Percentiles rank a stretch among this genome's conserved stretches.
These are phyloP conservation scores for Leishmania mexicana DNA, from an alignment of 208 protist genomes.

Conservation along the genomic window DNA sequence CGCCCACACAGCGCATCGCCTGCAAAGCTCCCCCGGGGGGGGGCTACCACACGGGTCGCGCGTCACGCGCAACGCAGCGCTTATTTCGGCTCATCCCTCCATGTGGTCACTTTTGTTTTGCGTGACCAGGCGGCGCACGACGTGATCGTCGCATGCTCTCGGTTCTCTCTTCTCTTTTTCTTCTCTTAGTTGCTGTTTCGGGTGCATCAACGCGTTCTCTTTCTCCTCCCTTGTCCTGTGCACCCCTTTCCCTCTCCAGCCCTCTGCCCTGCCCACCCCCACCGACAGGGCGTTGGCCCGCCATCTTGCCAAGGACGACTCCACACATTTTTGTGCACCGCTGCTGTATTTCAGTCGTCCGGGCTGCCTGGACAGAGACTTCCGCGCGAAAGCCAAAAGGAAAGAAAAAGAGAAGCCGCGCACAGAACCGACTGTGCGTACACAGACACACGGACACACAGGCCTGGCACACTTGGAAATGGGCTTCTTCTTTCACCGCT, in stretches of 20 bases:
- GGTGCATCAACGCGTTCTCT: background rate
- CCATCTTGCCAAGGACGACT: background rate
- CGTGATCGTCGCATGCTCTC: background rate
- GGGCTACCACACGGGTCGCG: background rate
- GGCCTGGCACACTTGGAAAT: background rate
- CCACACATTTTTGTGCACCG: background rate
- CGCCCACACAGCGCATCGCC: background rate
- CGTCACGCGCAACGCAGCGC: background rate
- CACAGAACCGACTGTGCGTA: background rate
- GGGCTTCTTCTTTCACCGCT: conserved; percentile 43
- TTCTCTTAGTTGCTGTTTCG: background rate
- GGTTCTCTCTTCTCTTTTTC: background rate
- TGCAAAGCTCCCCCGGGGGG: background rate
- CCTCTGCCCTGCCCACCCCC: background rate
- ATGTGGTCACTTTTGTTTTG: background rate
- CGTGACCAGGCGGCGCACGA: background rate
- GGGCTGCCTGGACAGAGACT: background rate
- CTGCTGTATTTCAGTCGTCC: background rate
- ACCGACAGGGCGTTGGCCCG: background rate
- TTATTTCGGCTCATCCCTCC: background rate
- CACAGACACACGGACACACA: conserved; percentile 2
- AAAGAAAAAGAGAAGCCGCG: background rate
- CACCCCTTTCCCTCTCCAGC: background rate
- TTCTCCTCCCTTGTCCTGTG: background rate
- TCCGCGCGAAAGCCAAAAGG: background rate